These are phyloP conservation scores for Fonsecaea erecta DNA, from an alignment of 2,329 filamentous ascomycete species.

Conservation along the genomic window DNA sequence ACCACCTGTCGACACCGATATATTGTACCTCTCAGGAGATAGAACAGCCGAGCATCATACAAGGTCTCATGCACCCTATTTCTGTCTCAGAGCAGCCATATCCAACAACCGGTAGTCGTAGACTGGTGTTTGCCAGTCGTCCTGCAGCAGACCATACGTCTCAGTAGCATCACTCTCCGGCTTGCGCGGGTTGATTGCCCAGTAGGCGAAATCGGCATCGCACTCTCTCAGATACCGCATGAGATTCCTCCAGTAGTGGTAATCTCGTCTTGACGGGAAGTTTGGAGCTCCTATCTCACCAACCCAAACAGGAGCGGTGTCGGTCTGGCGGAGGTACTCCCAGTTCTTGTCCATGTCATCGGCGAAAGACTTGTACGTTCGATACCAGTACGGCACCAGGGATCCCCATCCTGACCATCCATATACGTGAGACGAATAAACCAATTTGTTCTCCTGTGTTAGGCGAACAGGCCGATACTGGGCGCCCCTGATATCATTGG, in stretches of 20 bases:
- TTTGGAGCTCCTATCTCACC: constrained; percentile 68
- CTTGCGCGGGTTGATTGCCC: constrained; percentile 71
- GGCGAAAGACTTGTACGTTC: constrained; percentile 66
- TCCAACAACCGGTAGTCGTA: constrained; percentile 68
- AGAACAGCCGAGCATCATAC: background rate
- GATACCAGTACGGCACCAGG: constrained; percentile 63
- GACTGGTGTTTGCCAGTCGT: constrained; percentile 68
- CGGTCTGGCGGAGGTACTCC: constrained; percentile 64
- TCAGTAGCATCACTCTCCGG: constrained; percentile 62
- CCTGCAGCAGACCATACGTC: constrained; percentile 64
- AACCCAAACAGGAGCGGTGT: constrained; percentile 68
- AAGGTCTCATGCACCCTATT: background rate
- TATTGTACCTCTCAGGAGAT: background rate
- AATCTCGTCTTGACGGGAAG: constrained; percentile 59
- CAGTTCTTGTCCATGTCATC: constrained; percentile 68
- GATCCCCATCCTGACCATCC: constrained; percentile 73
- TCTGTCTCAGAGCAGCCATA: constrained; percentile 45
- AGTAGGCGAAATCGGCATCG: constrained; percentile 71
- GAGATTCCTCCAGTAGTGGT: constrained; percentile 69
- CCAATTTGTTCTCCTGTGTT: constrained; percentile 60
- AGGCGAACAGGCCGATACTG: constrained; percentile 62
- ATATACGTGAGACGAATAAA: constrained; percentile 73
- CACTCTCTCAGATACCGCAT: constrained; percentile 62
- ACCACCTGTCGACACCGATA: background rate
- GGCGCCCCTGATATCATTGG: constrained; percentile 67